Percentiles rank a stretch among this genome's conserved stretches.
Conservation (phyloP, 1,139 yeast genomes). For the Diutina neorugosa region DNA sequence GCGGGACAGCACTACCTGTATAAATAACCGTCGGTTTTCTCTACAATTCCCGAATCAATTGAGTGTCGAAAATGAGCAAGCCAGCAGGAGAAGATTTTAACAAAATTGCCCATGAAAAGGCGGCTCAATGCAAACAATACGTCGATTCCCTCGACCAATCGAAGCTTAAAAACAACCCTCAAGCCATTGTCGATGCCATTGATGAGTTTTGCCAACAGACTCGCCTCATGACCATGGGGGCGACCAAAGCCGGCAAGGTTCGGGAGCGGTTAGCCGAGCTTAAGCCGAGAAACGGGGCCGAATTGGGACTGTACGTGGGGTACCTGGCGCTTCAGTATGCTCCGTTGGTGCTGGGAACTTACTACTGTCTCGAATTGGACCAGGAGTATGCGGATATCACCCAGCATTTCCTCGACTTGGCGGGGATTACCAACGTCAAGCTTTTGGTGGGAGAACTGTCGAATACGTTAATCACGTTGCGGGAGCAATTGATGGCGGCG, state of each 20-base stretch:
- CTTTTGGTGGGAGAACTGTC: conserved; percentile 28
- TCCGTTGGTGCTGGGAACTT: conserved; percentile 16
- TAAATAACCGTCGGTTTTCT: background rate
- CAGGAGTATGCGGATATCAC: conserved; percentile 24
- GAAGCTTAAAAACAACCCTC: background rate
- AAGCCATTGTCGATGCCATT: conserved; percentile 2
- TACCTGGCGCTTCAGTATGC: conserved; percentile 31
- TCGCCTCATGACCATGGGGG: conserved; percentile 20
- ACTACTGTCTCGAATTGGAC: conserved; percentile 26
- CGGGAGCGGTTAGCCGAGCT: conserved; percentile 13
- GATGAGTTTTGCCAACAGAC: background rate
- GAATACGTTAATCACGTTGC: conserved; percentile 17
- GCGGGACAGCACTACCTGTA: too few relatives aligned
- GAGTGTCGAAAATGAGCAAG: background rate
- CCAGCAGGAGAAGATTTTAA: background rate
- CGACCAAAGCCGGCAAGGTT: conserved; percentile 20
- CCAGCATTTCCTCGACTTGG: conserved; percentile 19
- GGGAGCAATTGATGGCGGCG: conserved; percentile 8
- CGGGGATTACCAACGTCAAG: conserved; percentile 23
- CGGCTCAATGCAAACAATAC: background rate
- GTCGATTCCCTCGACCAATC: background rate
- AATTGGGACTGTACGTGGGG: conserved; percentile 34
- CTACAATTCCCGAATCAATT: background rate
- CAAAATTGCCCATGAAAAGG: background rate
- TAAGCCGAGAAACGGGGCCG: conserved; percentile 24